Base-by-base conservation (phyloP, 805 yeast species). In the Metschnikowia reukaufii region DNA sequence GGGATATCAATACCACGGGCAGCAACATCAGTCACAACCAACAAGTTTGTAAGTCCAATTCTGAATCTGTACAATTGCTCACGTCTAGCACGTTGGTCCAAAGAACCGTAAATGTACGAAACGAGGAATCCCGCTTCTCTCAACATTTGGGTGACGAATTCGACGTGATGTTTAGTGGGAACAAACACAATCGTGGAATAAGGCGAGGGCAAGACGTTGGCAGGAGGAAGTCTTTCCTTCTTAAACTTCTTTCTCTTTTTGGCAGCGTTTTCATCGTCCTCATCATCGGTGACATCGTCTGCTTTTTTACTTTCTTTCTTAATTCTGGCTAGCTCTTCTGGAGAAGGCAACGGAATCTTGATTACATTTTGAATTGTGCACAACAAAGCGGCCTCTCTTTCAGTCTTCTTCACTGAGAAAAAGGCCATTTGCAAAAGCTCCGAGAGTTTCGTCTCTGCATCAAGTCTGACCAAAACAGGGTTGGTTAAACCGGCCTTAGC, bases 1-100 rank as follows among this genome's bases (percentile, higher is more conserved):
- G 99, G 99, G 55, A 94, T 88, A 81, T 95, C 99, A 51, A 94
- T 90, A 83, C 99, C 99, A 74, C 99, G 84, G 1, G 99, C 99
- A 20, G 96, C 96, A 54, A 88, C 98, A 74, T 94, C 99, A 1
- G 99, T 94, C 45, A 94, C 99, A 8, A 94, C 97, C 64, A 94
- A 67, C n/a, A 94, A 65, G 25, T 87, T 82, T 4, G 97, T 82
- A 38, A 86, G 72, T 1, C 97, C 99, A 1, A 84, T 73, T 58
- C 96, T 75, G 68, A 94, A 94, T 56, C 89, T 84, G 60, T 84
- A 78, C 42, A 94, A 72, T 63, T 94, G 98, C 57, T 86, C 84
- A 50, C 84, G 84, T 76, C 99, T 84, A 1, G 99, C 99, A 57
- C 82, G 84, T 63, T 94, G 99, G 68, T 94, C 98, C 51, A 94